Percentiles rank a stretch among this genome's conserved stretches.
Conservation (phyloP, 2,329 filamentous ascomycete genomes). For the Gaeumannomyces sp. region DNA sequence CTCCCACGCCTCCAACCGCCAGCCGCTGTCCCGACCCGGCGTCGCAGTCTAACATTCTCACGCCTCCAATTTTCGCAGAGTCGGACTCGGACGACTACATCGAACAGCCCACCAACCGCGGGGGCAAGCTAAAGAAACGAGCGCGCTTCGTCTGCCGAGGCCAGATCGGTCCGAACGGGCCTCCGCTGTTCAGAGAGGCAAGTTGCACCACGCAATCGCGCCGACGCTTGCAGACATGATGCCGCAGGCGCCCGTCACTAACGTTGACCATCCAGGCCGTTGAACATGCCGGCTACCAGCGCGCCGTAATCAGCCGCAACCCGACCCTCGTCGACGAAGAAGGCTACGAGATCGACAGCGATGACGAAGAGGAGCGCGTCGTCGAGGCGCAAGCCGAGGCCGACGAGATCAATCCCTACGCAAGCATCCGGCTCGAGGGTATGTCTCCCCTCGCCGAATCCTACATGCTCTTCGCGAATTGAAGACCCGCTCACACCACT, state of each 20-base stretch:
- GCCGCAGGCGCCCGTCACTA: constrained; percentile 17
- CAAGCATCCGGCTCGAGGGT: constrained; percentile 66
- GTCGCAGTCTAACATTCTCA: background rate
- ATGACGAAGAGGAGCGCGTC: constrained; percentile 60
- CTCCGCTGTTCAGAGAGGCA: constrained; percentile 67
- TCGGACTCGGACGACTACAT: constrained; percentile 73
- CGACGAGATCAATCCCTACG: constrained; percentile 69
- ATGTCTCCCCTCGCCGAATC: constrained; percentile 24
- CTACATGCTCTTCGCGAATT: background rate
- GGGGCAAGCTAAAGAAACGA: constrained; percentile 72
- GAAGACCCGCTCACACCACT: constrained; percentile 13
- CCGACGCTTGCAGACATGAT: background rate
- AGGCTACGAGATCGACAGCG: constrained; percentile 68
- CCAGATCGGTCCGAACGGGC: constrained; percentile 60
- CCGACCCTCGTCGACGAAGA: constrained; percentile 69
- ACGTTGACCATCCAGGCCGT: constrained; percentile 45
- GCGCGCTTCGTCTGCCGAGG: constrained; percentile 66
- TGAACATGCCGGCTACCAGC: constrained; percentile 66
- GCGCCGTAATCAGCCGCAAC: constrained; percentile 69
- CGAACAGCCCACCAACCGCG: constrained; percentile 64
- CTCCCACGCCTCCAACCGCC: background rate
- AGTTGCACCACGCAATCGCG: constrained; percentile 17
- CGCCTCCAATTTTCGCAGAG: constrained; percentile 41
- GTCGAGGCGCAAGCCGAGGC: constrained; percentile 55
- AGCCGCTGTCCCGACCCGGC: background rate